Percentiles rank a stretch among this genome's conserved stretches.
Evolutionary conservation across 331 rosid species (phyloP).

Genomic region (Stylosanthes scabra): DNA sequence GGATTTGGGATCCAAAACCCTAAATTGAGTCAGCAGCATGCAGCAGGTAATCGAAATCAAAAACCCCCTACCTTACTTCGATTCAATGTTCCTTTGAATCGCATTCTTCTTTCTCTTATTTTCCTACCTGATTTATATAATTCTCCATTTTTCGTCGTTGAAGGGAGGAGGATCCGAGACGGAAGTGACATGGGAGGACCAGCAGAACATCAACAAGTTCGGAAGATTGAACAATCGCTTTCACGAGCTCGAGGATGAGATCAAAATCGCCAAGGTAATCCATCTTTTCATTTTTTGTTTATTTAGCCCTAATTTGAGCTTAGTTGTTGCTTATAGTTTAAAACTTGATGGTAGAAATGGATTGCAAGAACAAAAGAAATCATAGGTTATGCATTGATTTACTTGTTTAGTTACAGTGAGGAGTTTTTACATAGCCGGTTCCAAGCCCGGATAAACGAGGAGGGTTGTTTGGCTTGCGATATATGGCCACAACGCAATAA

Average conservation of each 20-base stretch:
- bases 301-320: no score
- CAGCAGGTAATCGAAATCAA: slow-evolving; percentile 47
- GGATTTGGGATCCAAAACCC: slow-evolving; percentile 27
- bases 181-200: slow-evolving; percentile 94
- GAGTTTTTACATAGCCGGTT: no score
- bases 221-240: slow-evolving; percentile 71
- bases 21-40: slow-evolving; percentile 39
- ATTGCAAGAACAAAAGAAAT: no score
- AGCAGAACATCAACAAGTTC: slow-evolving; percentile 82
- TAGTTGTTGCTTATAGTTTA: no score
- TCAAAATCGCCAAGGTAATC: slow-evolving; percentile 52
- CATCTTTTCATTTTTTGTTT: no score
- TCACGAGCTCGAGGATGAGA: slow-evolving; percentile 61
- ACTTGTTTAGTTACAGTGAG: no score
- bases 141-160: neutral
- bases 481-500: no score
- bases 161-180: slow-evolving; percentile 91
- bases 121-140: neutral
- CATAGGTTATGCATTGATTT: no score
- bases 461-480: no score
- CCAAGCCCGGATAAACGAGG: no score
- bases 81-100: neutral
- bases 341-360: no score
- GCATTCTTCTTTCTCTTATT: neutral
- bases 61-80: slow-evolving; percentile 30